Base-by-base conservation (phyloP, 768 basidiomycete genomes). In the Trametes villosa region DNA sequence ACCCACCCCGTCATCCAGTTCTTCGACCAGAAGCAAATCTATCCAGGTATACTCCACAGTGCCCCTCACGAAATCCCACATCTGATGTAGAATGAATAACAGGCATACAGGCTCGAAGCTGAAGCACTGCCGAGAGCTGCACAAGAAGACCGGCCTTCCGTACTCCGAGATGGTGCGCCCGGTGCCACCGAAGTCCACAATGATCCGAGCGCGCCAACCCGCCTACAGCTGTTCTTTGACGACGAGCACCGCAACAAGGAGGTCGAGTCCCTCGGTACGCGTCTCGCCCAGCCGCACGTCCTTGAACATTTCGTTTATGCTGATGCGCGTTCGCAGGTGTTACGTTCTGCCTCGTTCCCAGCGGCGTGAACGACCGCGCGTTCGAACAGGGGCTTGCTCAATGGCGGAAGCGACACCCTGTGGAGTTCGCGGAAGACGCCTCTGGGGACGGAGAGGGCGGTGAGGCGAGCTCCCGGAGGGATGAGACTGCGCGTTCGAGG, bases 1-100 rank as follows among this genome's bases (percentile, higher is more conserved):
- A 6, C 72, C 78, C 0, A 76, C 70, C 15, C 74, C 81, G 90
- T 88, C 0, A 77, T 82, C 53, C 72, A 80, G 31, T 87, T 85
- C 63, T 90, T 92, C 67, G 83, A 89, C 67, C 82, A 91, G 59
- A 64, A 84, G 45, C 88, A 92, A 67, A 89, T 92, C 72, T 92
- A 88, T 68, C 88, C 88, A 26, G 86, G 86, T 84, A 62, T 9
- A 17, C 29, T 17, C 27, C 27, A 18, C 5, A 30, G 11, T n/a
- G 41, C 26, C 30, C 36, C 2, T 30, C 17, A 36, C 24, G 40
- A 29, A 18, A 9, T 18, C 15, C 11, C 2, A n/a, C 13, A 2
- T 12, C 30, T 51, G 29, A 50, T n/a, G n/a, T n/a, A n/a, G n/a
- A n/a, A n/a, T n/a, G n/a, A 24, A 30, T 15, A n/a, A 12, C n/a